A percentile compares a stretch with the other conserved stretches of the same genome.
Conservation (phyloP, 2,329 filamentous ascomycete species). For the Pyricularia sp. region DNA sequence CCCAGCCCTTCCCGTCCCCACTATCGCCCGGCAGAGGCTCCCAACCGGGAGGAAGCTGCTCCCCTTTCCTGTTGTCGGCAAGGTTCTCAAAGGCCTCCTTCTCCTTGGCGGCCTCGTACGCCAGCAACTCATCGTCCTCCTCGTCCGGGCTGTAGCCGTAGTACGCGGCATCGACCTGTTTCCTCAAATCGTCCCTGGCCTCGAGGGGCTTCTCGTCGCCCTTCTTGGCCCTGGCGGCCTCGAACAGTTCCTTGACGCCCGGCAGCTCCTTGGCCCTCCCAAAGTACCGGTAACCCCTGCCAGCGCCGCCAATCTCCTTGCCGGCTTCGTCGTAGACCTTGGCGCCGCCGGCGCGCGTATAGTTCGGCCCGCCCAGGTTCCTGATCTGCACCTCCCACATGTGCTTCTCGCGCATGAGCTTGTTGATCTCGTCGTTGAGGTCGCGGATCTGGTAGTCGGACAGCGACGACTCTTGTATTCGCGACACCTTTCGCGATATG, state of each 20-base stretch:
- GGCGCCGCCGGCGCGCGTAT: slow-evolving; percentile 63
- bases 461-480: slow-evolving; percentile 86
- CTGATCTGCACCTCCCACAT: slow-evolving; percentile 98
- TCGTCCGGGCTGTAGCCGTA: slow-evolving; percentile 93
- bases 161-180: slow-evolving; percentile 83
- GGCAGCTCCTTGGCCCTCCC: slow-evolving; percentile 82
- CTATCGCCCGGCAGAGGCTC: slow-evolving; percentile 77
- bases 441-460: slow-evolving; percentile 96
- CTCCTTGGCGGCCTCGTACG: slow-evolving; percentile 78
- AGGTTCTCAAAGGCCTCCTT: slow-evolving; percentile 67
- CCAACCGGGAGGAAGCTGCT: slow-evolving; percentile 61
- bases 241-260: slow-evolving; percentile 93
- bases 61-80: slow-evolving; percentile 39
- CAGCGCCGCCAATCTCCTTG: slow-evolving; percentile 61
- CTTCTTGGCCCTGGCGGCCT: slow-evolving; percentile 56
- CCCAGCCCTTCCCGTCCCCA: slow-evolving; percentile 76
- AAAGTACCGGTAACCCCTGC: slow-evolving; percentile 91
- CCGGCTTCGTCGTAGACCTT: slow-evolving; percentile 68
- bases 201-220: slow-evolving; percentile 50
- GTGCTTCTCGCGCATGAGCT: slow-evolving; percentile 97
- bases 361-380: slow-evolving; percentile 93
- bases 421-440: slow-evolving; percentile 98
- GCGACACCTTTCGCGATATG: slow-evolving; percentile 90
- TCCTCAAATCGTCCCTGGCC: slow-evolving; percentile 58
- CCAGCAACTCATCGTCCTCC: slow-evolving; percentile 73